Percentiles rank a stretch among this genome's conserved stretches.
These are phyloP conservation scores for Dactylellina cionopaga DNA, from an alignment of 2,329 filamentous ascomycete genomes.

Conservation along the genomic window DNA sequence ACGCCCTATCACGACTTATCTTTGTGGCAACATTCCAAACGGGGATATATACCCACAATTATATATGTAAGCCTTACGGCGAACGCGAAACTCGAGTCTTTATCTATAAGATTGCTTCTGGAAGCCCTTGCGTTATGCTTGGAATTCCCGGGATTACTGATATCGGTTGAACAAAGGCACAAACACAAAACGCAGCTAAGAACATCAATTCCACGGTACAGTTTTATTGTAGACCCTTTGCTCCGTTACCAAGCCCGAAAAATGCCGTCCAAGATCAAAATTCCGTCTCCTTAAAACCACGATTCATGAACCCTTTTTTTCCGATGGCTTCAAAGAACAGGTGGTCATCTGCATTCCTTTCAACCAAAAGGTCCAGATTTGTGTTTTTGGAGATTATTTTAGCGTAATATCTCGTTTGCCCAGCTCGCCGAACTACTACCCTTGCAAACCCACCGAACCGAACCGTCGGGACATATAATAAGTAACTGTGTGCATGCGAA, in stretches of 20 bases:
- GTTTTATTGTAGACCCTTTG: too few species aligned
- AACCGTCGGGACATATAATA: neutral
- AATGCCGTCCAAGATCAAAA: too few species aligned
- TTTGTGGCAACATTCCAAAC: neutral
- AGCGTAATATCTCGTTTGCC: slow-evolving; percentile 33
- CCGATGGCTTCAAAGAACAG: too few species aligned
- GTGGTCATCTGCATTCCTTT: neutral
- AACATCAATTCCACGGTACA: too few species aligned
- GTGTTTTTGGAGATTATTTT: slow-evolving; percentile 13
- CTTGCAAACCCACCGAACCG: slow-evolving; percentile 18
- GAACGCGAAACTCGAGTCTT: neutral
- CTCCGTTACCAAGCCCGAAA: too few species aligned
- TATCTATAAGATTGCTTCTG: slow-evolving; percentile 24
- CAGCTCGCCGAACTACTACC: slow-evolving; percentile 46
- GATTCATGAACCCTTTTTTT: too few species aligned
- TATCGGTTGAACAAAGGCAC: neutral
- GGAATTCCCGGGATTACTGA: slow-evolving; percentile 13
- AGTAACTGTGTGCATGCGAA: too few species aligned
- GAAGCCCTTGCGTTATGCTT: slow-evolving; percentile 39
- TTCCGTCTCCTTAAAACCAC: neutral
- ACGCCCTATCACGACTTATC: neutral
- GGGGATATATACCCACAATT: neutral
- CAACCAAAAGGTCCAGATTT: neutral
- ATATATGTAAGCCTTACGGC: slow-evolving; percentile 7
- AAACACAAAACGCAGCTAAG: too few species aligned